Evolutionary conservation across 306 rosid genomes (phyloP).

Genomic region (Potentilla sterilis): DNA sequence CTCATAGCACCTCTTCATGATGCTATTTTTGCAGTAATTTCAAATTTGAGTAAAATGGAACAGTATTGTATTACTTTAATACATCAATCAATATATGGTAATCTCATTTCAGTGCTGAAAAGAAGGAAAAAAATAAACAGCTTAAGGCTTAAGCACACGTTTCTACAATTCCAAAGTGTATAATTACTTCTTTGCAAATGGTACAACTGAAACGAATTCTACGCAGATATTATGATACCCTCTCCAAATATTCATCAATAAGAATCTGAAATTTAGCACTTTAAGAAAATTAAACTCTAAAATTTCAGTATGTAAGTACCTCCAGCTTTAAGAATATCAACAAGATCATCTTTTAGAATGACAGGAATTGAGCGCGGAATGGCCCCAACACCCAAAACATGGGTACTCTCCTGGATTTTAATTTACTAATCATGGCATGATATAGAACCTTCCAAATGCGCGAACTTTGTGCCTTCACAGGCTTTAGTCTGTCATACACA

Average conservation of each 20-base stretch:
- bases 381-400: constrained; percentile 84
- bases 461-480: constrained; percentile 75
- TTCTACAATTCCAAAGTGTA: not conserved
- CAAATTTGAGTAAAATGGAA: not conserved
- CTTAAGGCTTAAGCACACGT: not conserved
- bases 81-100: not conserved
- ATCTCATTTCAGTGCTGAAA: not conserved
- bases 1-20: too few species aligned
- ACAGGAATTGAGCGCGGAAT: constrained; percentile 91
- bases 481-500: constrained; percentile 52
- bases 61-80: not conserved
- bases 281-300: not conserved
- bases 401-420: constrained; percentile 90
- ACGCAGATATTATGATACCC: not conserved
- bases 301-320: constrained; percentile 46
- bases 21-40: not conserved
- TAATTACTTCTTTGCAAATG: not conserved
- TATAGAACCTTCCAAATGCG: constrained; percentile 69
- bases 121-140: not conserved
- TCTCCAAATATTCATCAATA: not conserved
- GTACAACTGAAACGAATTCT: not conserved
- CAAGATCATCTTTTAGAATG: constrained; percentile 89
- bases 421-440: constrained; percentile 92
- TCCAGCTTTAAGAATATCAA: constrained; percentile 93
- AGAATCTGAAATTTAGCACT: too few species aligned